Conservation (phyloP, 345 rosid genomes). For the Brassica incana region DNA sequence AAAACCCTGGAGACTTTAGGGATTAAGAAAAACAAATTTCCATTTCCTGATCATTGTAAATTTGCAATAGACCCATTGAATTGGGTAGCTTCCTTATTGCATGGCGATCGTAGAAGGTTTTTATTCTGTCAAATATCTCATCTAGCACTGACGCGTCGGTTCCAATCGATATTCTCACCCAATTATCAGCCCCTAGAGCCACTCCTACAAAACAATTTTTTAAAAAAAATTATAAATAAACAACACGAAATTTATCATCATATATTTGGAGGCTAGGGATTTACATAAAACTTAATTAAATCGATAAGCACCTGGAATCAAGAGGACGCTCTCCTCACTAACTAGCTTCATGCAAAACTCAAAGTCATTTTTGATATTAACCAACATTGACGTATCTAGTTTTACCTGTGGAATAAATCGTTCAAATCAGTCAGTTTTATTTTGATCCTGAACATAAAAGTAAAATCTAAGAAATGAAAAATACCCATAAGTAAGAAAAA, state of each 20-base stretch:
- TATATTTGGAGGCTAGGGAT: not conserved
- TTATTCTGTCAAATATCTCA: constrained; percentile 55
- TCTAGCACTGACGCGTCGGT: constrained; percentile 46
- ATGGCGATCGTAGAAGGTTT: constrained; percentile 55
- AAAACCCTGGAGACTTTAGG: not conserved
- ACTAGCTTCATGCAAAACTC: constrained; percentile 63
- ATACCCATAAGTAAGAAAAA: constrained; percentile 53
- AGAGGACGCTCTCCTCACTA: constrained; percentile 53
- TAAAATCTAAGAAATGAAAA: not conserved
- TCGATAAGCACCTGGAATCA: constrained; percentile 55
- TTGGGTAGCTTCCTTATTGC: not conserved
- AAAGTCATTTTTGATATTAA: constrained; percentile 53
- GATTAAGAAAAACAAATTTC: not conserved
- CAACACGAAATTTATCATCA: not conserved
- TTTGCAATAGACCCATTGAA: not conserved
- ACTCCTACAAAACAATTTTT: constrained; percentile 39
- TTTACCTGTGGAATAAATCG: constrained; percentile 42
- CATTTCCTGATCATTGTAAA: not conserved
- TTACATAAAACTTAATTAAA: not conserved
- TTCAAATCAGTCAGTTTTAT: not conserved
- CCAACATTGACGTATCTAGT: constrained; percentile 49
- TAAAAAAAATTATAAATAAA: not conserved
- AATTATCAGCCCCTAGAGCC: constrained; percentile 54
- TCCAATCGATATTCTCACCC: constrained; percentile 57
- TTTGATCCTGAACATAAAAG: not conserved